phyloP scores from a whole-genome alignment of 2,329 filamentous ascomycete genomes.

The Talaromyces sp. region DNA sequence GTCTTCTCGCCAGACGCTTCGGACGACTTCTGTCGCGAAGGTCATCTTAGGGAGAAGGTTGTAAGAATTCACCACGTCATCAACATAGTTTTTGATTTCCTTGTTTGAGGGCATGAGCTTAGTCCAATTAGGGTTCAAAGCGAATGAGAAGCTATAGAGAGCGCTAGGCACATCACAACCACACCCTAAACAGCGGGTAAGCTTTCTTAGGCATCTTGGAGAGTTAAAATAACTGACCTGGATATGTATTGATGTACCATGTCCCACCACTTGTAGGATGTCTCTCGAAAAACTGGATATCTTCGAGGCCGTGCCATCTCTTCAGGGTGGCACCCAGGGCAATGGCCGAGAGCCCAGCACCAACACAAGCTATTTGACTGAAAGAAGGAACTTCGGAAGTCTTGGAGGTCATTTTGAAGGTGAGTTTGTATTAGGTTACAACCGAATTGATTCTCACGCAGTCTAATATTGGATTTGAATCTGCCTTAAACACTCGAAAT shows the following conservation, averaged over 20 bases:
- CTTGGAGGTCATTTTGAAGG: not conserved
- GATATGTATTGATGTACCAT: constrained; percentile 59
- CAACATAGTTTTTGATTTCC: constrained; percentile 48
- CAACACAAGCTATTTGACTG: constrained; percentile 38
- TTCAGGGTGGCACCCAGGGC: constrained; percentile 55
- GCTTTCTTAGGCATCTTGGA: not conserved
- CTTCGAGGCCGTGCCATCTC: constrained; percentile 51
- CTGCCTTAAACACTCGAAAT: not conserved
- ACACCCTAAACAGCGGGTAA: constrained; percentile 30
- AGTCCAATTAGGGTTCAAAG: constrained; percentile 47
- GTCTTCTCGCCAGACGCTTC: constrained; percentile 45
- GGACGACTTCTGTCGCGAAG: not conserved
- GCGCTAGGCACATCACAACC: constrained; percentile 49
- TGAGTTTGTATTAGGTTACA: not conserved
- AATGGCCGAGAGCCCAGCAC: constrained; percentile 56
- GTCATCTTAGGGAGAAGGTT: not conserved
- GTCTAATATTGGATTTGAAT: not conserved
- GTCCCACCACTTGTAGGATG: constrained; percentile 54
- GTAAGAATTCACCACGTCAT: constrained; percentile 37
- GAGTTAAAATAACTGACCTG: constrained; percentile 23
- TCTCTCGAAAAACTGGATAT: constrained; percentile 57
- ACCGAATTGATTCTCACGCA: not conserved
- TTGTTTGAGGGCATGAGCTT: constrained; percentile 42
- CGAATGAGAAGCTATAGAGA: constrained; percentile 53
- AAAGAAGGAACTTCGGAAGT: constrained; percentile 13